phyloP scores from a whole-genome alignment of 192 early-diverging fungal species.

The Rhizophagus prolifer region DNA sequence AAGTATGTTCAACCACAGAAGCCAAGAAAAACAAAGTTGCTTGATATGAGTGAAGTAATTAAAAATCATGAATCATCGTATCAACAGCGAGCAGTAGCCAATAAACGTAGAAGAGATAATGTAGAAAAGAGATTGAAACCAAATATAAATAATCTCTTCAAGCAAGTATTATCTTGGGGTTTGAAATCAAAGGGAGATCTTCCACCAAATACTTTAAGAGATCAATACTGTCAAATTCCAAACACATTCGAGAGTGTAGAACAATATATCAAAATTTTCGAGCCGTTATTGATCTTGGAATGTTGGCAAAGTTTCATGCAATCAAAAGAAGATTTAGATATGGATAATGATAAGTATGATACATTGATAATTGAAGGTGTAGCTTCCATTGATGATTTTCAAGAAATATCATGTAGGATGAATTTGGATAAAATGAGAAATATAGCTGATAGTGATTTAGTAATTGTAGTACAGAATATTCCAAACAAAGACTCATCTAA shows the following conservation, averaged over 20 bases:
- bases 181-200: slow-evolving; percentile 50
- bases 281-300: slow-evolving; percentile 83
- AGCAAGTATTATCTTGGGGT: slow-evolving; percentile 63
- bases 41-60: slow-evolving; percentile 38
- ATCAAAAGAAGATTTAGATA: slow-evolving; percentile 61
- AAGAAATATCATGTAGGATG: slow-evolving; percentile 56
- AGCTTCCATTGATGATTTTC: slow-evolving; percentile 71
- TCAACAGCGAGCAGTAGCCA: slow-evolving; percentile 19
- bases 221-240: slow-evolving; percentile 50
- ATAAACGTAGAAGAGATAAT: slow-evolving; percentile 41
- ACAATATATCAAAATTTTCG: slow-evolving; percentile 68
- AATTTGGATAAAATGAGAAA: slow-evolving; percentile 42
- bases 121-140: slow-evolving; percentile 48
- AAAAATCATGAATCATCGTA: slow-evolving; percentile 21
- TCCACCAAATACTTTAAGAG: slow-evolving; percentile 45
- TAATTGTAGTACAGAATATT: slow-evolving; percentile 51
- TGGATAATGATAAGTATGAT: slow-evolving; percentile 46
- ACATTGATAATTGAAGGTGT: slow-evolving; percentile 47
- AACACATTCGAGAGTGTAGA: slow-evolving; percentile 54
- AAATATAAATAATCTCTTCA: slow-evolving; percentile 56
- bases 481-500: slow-evolving; percentile 30
- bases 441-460: slow-evolving; percentile 63
- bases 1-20: slow-evolving; percentile 12
- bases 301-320: slow-evolving; percentile 81
- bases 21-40: slow-evolving; percentile 45